Percentiles rank a stretch among this genome's conserved stretches.
Conservation (phyloP, 139 green algal genomes). For the Chlorella ohadii region DNA sequence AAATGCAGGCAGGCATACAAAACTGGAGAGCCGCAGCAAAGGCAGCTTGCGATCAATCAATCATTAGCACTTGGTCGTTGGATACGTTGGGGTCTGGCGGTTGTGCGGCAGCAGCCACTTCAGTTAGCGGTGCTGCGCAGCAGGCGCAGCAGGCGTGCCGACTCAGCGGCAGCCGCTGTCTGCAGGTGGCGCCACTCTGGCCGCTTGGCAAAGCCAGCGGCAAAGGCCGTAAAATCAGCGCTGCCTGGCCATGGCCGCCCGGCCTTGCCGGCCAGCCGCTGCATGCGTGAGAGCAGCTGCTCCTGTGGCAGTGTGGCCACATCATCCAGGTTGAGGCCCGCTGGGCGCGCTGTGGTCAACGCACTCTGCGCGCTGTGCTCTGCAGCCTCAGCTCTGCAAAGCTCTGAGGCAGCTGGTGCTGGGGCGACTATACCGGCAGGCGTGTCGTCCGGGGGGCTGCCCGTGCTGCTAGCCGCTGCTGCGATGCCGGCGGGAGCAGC, state of each 20-base stretch:
- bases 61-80: no score
- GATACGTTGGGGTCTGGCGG: no score
- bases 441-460: neutral
- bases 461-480: neutral
- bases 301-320: neutral
- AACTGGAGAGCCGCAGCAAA: no score
- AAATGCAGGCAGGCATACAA: no score
- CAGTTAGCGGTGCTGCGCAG: neutral
- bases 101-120: no score
- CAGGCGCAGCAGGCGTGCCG: neutral
- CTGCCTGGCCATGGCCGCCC: neutral
- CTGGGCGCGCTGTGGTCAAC: neutral
- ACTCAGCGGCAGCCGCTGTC: neutral
- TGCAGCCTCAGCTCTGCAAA: neutral
- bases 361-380: no score
- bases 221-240: neutral
- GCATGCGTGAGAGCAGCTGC: neutral
- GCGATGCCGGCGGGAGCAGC: neutral
- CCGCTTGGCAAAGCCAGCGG: neutral
- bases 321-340: neutral
- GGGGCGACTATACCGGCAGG: neutral
- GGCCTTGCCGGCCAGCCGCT: neutral
- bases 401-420: neutral
- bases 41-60: no score
- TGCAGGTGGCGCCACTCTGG: neutral